These are phyloP conservation scores for Nicotiana knightiana DNA, from an alignment of 257 asterid genomes.

Conservation along the genomic window DNA sequence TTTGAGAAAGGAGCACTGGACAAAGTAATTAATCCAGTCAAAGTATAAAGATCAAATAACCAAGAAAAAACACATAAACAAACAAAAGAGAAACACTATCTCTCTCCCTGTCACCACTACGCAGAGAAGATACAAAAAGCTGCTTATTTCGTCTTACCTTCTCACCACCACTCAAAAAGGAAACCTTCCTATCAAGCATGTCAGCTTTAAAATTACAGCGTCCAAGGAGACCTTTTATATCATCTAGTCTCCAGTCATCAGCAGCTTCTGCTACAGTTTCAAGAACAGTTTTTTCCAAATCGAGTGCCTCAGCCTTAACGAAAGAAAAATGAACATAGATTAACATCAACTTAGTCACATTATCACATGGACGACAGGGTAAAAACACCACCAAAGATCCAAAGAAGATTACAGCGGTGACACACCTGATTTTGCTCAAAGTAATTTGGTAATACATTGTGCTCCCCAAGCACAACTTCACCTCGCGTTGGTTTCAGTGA, in stretches of 20 bases:
- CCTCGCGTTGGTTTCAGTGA: slow-evolving; percentile 61
- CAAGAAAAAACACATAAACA: background rate
- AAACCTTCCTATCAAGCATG: slow-evolving; percentile 90
- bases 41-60: background rate
- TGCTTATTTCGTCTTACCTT: slow-evolving; percentile 43
- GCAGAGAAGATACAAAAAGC: background rate
- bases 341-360: background rate
- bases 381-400: background rate
- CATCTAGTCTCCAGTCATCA: slow-evolving; percentile 93
- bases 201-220: slow-evolving; percentile 86
- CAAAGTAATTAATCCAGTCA: background rate
- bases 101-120: background rate
- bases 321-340: background rate
- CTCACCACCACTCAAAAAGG: slow-evolving; percentile 96
- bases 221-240: slow-evolving; percentile 92
- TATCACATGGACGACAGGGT: background rate
- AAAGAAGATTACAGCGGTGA: background rate
- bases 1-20: background rate
- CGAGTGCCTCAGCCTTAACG: slow-evolving; percentile 94
- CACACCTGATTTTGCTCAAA: slow-evolving; percentile 98
- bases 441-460: slow-evolving; percentile 88
- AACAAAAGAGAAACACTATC: background rate
- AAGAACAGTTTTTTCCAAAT: slow-evolving; percentile 57
- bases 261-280: slow-evolving; percentile 97
- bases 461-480: slow-evolving; percentile 80